These are phyloP conservation scores for Penicillium cataractarum DNA, from an alignment of 495 filamentous ascomycete species.

Conservation along the genomic window DNA sequence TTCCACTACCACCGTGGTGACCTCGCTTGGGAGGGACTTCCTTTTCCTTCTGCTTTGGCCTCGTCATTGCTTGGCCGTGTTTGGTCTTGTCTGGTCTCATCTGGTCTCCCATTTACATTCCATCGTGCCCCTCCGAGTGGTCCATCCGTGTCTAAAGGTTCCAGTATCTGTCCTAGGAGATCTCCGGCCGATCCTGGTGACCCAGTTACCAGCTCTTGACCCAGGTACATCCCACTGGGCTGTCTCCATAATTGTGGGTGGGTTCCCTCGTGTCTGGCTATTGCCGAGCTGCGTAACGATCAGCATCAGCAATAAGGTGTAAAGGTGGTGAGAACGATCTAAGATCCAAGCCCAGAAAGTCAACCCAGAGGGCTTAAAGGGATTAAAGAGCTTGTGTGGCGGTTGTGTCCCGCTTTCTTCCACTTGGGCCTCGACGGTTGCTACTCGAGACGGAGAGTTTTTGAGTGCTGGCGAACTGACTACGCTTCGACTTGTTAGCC, in stretches of 20 bases:
- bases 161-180: conserved; percentile 15
- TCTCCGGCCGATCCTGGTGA: conserved; percentile 26
- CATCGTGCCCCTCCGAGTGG: not conserved
- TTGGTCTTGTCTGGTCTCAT: conserved; percentile 4
- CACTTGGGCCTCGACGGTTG: conserved; percentile 2
- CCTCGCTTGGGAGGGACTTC: conserved; percentile 15
- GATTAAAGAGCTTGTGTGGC: not conserved
- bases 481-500: conserved; percentile 1
- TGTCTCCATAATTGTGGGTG: conserved; percentile 12
- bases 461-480: not conserved
- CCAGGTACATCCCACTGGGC: conserved; percentile 18
- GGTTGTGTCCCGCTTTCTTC: conserved; percentile 9
- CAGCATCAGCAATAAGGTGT: conserved; percentile 10
- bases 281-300: conserved; percentile 32
- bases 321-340: conserved; percentile 1
- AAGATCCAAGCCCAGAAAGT: not conserved
- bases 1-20: conserved; percentile 24
- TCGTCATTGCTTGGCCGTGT: conserved; percentile 9
- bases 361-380: not conserved
- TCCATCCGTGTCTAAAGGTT: not conserved
- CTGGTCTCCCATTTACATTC: not conserved
- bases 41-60: conserved; percentile 11
- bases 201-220: conserved; percentile 14
- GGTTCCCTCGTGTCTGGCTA: conserved; percentile 18
- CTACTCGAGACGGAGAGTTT: not conserved